Conservation (phyloP, 352 stramenopile genomes). For the Stephanocyclus meneghinianus region DNA sequence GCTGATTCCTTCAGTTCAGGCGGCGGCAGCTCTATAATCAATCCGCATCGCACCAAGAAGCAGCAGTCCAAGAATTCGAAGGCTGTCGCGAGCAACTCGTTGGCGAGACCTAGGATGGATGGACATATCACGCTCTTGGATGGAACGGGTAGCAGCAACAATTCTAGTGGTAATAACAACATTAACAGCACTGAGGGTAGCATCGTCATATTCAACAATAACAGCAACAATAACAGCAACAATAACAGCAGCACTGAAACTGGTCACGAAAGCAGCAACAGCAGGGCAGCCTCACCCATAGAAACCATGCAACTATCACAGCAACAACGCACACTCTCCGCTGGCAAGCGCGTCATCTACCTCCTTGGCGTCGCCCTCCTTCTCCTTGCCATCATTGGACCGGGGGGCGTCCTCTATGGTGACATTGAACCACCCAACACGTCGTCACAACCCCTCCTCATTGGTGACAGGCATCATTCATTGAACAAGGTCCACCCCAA, state of each 20-base stretch:
- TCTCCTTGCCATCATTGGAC: constrained; percentile 32
- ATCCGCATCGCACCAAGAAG: neutral
- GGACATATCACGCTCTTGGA: neutral
- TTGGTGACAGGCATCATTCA: neutral
- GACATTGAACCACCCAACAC: neutral
- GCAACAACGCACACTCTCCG: neutral
- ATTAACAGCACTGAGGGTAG: neutral
- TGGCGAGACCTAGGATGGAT: neutral
- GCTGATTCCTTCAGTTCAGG: constrained; percentile 1
- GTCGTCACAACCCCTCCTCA: neutral
- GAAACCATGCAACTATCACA: neutral
- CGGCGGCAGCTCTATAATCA: neutral
- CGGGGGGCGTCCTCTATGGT: constrained; percentile 37
- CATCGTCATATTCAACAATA: neutral
- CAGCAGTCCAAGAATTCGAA: neutral
- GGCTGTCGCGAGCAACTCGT: neutral
- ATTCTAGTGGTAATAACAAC: constrained; percentile 3
- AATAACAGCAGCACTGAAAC: neutral
- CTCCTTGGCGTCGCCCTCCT: constrained; percentile 5
- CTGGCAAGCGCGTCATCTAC: neutral
- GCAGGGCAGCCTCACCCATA: constrained; percentile 2
- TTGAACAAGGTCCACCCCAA: neutral
- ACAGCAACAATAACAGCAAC: neutral
- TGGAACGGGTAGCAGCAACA: neutral
- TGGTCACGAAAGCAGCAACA: neutral